Conservation (phyloP, 495 filamentous ascomycete species). For the Podospora pseudocomata region DNA sequence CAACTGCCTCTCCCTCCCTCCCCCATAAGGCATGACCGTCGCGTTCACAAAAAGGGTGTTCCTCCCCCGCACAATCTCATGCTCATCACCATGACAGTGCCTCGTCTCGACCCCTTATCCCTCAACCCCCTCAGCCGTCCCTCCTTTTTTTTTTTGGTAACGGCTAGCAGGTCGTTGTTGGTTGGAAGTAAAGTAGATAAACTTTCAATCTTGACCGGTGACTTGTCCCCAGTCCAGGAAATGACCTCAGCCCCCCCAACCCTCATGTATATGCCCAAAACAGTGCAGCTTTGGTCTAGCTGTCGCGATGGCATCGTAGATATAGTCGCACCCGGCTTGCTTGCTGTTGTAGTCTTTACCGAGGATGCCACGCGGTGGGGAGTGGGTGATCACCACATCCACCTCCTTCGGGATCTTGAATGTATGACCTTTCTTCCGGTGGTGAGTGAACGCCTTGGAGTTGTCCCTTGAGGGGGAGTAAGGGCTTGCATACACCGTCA, state of each 20-base stretch:
- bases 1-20: slow-evolving; percentile 48
- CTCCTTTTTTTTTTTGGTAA: slow-evolving; percentile 1
- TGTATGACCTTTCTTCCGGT: slow-evolving; percentile 46
- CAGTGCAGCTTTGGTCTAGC: slow-evolving; percentile 59
- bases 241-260: slow-evolving; percentile 65
- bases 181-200: no score
- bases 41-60: slow-evolving; percentile 76
- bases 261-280: slow-evolving; percentile 75
- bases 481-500: slow-evolving; percentile 67
- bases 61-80: slow-evolving; percentile 43
- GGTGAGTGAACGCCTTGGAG: slow-evolving; percentile 61
- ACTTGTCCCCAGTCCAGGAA: slow-evolving; percentile 41
- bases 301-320: slow-evolving; percentile 55
- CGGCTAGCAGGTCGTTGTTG: neutral
- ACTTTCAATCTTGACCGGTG: no score
- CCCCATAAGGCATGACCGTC: slow-evolving; percentile 39
- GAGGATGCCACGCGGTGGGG: slow-evolving; percentile 59
- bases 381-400: slow-evolving; percentile 71
- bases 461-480: slow-evolving; percentile 59
- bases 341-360: slow-evolving; percentile 42
- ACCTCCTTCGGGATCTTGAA: slow-evolving; percentile 45
- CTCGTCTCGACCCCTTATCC: slow-evolving; percentile 13
- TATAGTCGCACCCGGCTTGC: slow-evolving; percentile 53
- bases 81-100: slow-evolving; percentile 36
- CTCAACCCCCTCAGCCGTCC: no score